Base-by-base conservation (phyloP, 345 rosid species). In the Heritiera fomes region DNA sequence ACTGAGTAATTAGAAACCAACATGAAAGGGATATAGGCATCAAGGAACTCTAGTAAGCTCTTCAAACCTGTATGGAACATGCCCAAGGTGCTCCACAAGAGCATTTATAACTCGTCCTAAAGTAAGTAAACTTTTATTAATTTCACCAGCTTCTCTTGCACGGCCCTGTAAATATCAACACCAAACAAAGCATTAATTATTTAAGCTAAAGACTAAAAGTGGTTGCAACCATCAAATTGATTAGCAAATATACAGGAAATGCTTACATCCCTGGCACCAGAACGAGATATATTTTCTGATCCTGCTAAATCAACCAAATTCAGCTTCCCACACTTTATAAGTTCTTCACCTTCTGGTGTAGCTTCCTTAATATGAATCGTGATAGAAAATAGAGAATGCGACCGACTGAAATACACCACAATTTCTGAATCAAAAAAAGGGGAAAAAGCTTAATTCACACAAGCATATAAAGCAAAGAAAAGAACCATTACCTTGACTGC, bases 321-420 rank as follows among this genome's bases (percentile, higher is more conserved):
- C 83, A 97, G 83, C 88, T 97, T 97, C 58, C 99, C 99, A 70
- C 99, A 97, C 81, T 97, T 97, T 45, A 97, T 97, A 77, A 97
- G 89, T 72, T 97, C 99, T 87, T 97, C 99, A n/a, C 99, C 99
- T 85, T 97, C 99, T 23, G 98, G 99, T 20, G 99, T 94, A 69
- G 98, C 83, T 87, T 97, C 99, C 86, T 91, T 97, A 71, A 97
- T 97, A 79, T 97, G 99, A 80, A 97, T 97, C 28, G 99, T 97
- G 73, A 97, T 94, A 61, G 98, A 90, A 84, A 97, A 97, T 60
- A 97, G 91, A 67, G 99, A 97, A 86, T 97, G 99, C 46, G 99
- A 97, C 75, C 99, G 98, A 89, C 99, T 97, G 89, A 76, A 88
- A 83, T 43, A 71, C 58, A 85, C 79, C 64, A 56, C 23, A 78